Evolutionary conservation across 2,329 filamentous ascomycete species (phyloP).

Genomic region (Purpureocillium lavendulum): DNA sequence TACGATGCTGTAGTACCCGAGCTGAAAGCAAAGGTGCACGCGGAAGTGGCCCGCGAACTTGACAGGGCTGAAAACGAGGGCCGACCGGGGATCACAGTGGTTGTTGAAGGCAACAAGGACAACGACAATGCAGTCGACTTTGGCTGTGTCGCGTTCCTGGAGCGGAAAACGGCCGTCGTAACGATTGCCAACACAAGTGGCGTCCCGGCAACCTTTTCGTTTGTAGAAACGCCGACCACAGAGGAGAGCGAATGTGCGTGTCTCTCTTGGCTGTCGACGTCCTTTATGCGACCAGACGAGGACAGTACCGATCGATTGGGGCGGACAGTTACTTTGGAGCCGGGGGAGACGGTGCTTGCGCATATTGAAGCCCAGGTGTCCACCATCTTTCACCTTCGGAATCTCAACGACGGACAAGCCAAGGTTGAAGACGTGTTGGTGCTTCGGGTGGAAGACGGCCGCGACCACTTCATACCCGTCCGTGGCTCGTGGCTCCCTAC

Average conservation of each 20-base stretch:
- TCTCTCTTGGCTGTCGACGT: constrained; percentile 63
- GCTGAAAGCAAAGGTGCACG: constrained; percentile 73
- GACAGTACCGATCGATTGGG: constrained; percentile 23
- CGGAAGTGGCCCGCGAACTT: constrained; percentile 79
- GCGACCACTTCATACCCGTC: constrained; percentile 86
- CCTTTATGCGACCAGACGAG: constrained; percentile 42
- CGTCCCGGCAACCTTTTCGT: constrained; percentile 69
- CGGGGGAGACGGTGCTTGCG: constrained; percentile 72
- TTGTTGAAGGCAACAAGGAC: constrained; percentile 54
- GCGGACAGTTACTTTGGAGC: constrained; percentile 60
- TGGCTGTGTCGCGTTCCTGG: constrained; percentile 62
- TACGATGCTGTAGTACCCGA: constrained; percentile 84
- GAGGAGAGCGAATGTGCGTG: constrained; percentile 30
- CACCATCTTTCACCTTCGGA: constrained; percentile 53
- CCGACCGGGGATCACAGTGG: constrained; percentile 71
- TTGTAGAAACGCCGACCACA: constrained; percentile 61
- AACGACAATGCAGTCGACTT: constrained; percentile 61
- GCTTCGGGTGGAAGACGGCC: constrained; percentile 70
- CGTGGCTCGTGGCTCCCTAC: constrained; percentile 72
- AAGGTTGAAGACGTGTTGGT: constrained; percentile 81
- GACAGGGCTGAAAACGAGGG: constrained; percentile 90
- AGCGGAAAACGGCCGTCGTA: constrained; percentile 55
- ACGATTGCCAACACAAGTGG: constrained; percentile 91
- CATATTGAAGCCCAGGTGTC: constrained; percentile 60
- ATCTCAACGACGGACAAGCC: constrained; percentile 60